Evolutionary conservation across 2,329 filamentous ascomycete species (phyloP), one percentile per base, ranked within the genome.

Genomic region (Parafenestella ontariensis): DNA sequence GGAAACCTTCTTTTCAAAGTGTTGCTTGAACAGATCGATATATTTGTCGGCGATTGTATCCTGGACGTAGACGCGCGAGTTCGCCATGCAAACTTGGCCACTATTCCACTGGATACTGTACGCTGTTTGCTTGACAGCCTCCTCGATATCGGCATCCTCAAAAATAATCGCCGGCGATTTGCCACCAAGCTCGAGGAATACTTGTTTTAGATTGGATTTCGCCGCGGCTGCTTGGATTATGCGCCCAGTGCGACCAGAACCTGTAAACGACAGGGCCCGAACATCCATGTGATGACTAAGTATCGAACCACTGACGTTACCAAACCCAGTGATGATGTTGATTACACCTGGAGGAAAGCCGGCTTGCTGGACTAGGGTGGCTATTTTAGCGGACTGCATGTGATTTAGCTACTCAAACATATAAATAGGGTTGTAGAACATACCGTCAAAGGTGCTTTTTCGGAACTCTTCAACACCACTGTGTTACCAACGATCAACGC

Each of bases 141-240:
- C 89, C 23, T 93, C 82, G 18, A 94, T 79, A 61, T 86, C 92
- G 20, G 91, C 91, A 45, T 91, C 91, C 72, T 94, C 90, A 66
- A 94, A 85, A 20, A 94, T 85, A 37, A 89, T 88, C 11, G 90
- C 90, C 70, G 94, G 91, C 80, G 94, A 94, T 83, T 95, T 95
- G 65, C 91, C 91, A 28, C 91, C 91, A 52, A 95, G 81, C 78
- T 95, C 94, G 70, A 91, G 90, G 78, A 92, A 90, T 18, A 93
- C 90, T 67, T 90, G 88, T 83, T 95, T 94, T 65, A 91, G 89
- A 69, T 94, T 92, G 63, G 89, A 90, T 3, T 89, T 91, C 36
- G 88, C 90, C 46, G 89, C 85, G 52, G 81, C 78, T 76, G 66
- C 69, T 61, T 88, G 94, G 73, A 95, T 94, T 78, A 94, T 91